phyloP scores from a whole-genome alignment of 2,329 filamentous ascomycete genomes.

The Alternaria sp. region DNA sequence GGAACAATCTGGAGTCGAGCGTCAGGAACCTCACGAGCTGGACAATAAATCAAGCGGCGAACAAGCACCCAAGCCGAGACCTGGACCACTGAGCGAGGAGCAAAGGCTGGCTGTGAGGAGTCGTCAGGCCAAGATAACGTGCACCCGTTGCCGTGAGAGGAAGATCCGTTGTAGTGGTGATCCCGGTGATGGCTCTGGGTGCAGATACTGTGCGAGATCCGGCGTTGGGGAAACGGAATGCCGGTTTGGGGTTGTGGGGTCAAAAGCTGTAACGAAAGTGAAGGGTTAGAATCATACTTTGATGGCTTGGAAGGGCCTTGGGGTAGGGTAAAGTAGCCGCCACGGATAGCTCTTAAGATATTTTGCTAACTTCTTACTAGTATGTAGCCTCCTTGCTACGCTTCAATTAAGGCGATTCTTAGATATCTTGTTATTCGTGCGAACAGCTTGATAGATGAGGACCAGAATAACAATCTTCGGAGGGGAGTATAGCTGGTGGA shows the following conservation, averaged over 20 bases:
- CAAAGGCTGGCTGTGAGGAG: background rate
- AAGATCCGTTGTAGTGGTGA: conserved; percentile 97
- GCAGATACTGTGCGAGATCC: conserved; percentile 71
- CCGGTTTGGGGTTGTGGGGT: background rate
- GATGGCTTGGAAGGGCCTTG: background rate
- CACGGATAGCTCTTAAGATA: background rate
- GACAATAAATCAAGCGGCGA: background rate
- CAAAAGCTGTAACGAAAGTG: background rate
- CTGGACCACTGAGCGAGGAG: background rate
- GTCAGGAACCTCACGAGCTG: background rate
- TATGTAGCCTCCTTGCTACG: background rate
- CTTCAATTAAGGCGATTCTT: background rate
- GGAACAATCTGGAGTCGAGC: background rate
- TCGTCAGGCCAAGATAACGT: conserved; percentile 53
- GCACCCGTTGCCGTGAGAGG: conserved; percentile 84
- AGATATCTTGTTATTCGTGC: background rate
- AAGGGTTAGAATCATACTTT: background rate
- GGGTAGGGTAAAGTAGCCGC: background rate
- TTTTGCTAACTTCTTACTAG: background rate
- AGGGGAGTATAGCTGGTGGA: too few species aligned
- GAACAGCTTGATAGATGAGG: background rate
- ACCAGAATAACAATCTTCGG: background rate
- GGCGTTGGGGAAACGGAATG: background rate
- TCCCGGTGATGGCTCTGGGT: conserved; percentile 73
- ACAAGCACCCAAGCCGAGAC: background rate